Percentiles rank a stretch among this genome's conserved stretches.
Evolutionary conservation across 768 basidiomycete species (phyloP).

Genomic region (Calocera viscosa): DNA sequence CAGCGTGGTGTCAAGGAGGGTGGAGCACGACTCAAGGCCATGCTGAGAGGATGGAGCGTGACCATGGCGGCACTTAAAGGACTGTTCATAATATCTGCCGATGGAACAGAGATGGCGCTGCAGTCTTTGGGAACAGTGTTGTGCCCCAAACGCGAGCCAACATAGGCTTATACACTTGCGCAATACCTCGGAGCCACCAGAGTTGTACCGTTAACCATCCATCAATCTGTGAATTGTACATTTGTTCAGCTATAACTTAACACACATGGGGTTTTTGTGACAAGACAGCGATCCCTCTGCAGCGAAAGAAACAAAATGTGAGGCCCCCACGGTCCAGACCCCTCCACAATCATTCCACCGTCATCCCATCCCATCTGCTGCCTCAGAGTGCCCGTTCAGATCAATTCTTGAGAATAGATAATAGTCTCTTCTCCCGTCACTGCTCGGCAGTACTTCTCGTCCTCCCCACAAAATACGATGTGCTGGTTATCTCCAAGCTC

Average conservation of each 20-base stretch:
- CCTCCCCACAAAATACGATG: constrained; percentile 55
- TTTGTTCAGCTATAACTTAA: no score
- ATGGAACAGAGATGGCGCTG: constrained; percentile 18
- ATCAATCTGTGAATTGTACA: no score
- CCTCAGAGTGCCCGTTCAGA: constrained; percentile 49
- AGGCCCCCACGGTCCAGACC: neutral
- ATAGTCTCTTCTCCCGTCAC: constrained; percentile 38
- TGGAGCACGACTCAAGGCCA: constrained; percentile 40
- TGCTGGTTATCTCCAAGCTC: constrained; percentile 33
- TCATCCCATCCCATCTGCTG: constrained; percentile 59
- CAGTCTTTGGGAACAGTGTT: neutral
- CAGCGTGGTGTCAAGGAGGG: constrained; percentile 35
- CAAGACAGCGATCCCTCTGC: no score
- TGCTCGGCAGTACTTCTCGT: constrained; percentile 53
- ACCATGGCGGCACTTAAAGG: constrained; percentile 98
- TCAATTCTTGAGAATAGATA: constrained; percentile 61
- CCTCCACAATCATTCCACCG: neutral
- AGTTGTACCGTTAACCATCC: no score
- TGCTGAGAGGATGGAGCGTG: constrained; percentile 49
- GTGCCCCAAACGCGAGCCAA: neutral
- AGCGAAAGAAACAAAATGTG: no score
- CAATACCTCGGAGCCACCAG: no score
- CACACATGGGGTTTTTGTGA: no score
- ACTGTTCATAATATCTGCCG: constrained; percentile 69
- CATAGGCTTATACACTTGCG: neutral